A percentile compares a stretch with the other conserved stretches of the same genome.
phyloP scores from a whole-genome alignment of 2,329 filamentous ascomycete genomes.

The Tolypocladium inflatum region DNA sequence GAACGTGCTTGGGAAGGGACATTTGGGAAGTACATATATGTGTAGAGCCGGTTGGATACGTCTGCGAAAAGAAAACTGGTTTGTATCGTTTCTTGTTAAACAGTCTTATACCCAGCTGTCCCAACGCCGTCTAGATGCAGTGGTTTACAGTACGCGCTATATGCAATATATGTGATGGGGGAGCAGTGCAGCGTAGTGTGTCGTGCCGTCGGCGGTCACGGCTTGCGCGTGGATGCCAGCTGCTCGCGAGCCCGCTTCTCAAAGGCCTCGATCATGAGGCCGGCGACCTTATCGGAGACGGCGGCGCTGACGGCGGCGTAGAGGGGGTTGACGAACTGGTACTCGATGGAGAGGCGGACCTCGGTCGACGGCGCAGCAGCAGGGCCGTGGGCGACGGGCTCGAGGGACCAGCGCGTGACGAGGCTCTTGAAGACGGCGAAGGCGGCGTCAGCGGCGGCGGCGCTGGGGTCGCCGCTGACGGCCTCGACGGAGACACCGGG shows the following conservation, averaged over 20 bases:
- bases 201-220: neutral
- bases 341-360: slow-evolving; percentile 68
- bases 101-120: neutral
- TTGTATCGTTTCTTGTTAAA: neutral
- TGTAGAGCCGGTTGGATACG: neutral
- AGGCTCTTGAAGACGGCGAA: slow-evolving; percentile 56
- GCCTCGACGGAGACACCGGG: slow-evolving; percentile 68
- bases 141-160: neutral
- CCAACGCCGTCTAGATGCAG: neutral
- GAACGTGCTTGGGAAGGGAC: neutral
- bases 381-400: slow-evolving; percentile 23
- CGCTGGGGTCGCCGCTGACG: slow-evolving; percentile 48
- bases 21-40: neutral
- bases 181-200: neutral
- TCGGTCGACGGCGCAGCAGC: slow-evolving; percentile 40
- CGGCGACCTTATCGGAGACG: slow-evolving; percentile 75
- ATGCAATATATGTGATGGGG: neutral
- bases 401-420: slow-evolving; percentile 60
- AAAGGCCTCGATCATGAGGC: slow-evolving; percentile 88
- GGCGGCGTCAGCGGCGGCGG: slow-evolving; percentile 28
- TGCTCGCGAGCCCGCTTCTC: slow-evolving; percentile 62
- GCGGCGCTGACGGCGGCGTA: slow-evolving; percentile 75
- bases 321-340: slow-evolving; percentile 80
- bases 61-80: neutral
- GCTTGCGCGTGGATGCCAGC: slow-evolving; percentile 6